Evolutionary conservation across 2,329 filamentous ascomycete species (phyloP), one percentile per base, ranked within the genome.

Genomic region (Nemania diffusa): DNA sequence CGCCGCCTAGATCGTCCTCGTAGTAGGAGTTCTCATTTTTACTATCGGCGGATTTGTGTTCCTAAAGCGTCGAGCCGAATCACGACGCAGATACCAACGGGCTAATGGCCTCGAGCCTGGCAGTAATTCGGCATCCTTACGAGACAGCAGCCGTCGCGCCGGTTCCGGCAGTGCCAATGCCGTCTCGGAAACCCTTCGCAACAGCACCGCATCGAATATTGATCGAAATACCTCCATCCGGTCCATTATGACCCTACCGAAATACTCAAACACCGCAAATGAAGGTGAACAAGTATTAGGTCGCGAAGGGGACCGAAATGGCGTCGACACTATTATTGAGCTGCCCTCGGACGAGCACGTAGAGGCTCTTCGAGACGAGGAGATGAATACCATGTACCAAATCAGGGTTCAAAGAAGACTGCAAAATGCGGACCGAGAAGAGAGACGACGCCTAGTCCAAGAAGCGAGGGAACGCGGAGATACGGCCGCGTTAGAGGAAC

Each of bases 321-420:
- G 96, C 7, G 93, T 99, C 73, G 96, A 99, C 74, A 88, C 92
- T 3, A 94, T 99, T 0, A 81, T 98, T 13, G 94, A 97, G 78
- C 88, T 92, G 71, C 94, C 94, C 0, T 93, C 91, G 0, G 86
- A 84, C 8, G 92, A 97, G 58, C 91, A 94, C 61, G 89, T 97
- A 71, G 93, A 97, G 77, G 80, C 82, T 1, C 82, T 93, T 60
- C 87, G 96, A 13, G 94, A 98, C 70, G 88, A 93, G 29, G 93
- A 97, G 78, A 98, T 98, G 96, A 92, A 96, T 69, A 88, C 92
- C 0, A 80, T 98, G 46, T 98, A 97, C 78, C 93, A 97, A 78
- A 95, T 98, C 66, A 90, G 96, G 13, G 77, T 92, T 13, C 89
- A 92, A 20, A 88, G 96, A 61, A 88, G 94, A 58, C 85, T 88